These are phyloP conservation scores for Cyanidioschyzon merolae DNA, from an alignment of 23 red algal genomes.

Conservation along the genomic window DNA sequence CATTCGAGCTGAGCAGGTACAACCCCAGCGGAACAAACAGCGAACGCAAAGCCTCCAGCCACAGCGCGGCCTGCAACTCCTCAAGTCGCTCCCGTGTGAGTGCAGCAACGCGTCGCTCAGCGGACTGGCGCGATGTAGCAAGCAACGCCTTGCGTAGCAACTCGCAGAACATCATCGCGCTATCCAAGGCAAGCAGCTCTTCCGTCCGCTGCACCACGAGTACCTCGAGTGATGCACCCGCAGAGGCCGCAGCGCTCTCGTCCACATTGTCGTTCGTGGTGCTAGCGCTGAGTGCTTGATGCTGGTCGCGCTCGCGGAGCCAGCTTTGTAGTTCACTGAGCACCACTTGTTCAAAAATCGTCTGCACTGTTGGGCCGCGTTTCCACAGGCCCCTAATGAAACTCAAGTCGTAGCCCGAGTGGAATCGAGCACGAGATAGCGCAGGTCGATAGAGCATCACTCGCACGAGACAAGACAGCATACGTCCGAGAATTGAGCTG, in stretches of 20 bases:
- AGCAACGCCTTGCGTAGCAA: neutral
- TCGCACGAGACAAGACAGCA: neutral
- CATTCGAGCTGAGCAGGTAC: neutral
- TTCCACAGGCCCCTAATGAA: neutral
- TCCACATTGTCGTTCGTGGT: neutral
- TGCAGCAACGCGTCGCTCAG: neutral
- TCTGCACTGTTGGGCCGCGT: neutral
- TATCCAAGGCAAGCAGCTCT: neutral
- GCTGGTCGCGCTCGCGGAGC: neutral
- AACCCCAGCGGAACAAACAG: neutral
- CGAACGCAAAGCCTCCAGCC: neutral
- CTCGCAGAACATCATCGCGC: neutral
- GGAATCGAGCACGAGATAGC: neutral
- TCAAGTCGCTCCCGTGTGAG: neutral
- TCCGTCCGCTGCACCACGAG: neutral
- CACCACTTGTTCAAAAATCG: neutral
- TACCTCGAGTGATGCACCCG: no score
- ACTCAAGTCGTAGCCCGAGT: neutral
- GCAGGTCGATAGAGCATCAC: neutral
- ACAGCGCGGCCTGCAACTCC: neutral
- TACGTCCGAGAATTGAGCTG: neutral
- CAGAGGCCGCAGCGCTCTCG: neutral
- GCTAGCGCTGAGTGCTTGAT: neutral
- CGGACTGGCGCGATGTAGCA: neutral
- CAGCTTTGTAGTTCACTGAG: neutral